phyloP scores from a whole-genome alignment of 2,329 filamentous ascomycete genomes.

The Xylariaceae sp. region DNA sequence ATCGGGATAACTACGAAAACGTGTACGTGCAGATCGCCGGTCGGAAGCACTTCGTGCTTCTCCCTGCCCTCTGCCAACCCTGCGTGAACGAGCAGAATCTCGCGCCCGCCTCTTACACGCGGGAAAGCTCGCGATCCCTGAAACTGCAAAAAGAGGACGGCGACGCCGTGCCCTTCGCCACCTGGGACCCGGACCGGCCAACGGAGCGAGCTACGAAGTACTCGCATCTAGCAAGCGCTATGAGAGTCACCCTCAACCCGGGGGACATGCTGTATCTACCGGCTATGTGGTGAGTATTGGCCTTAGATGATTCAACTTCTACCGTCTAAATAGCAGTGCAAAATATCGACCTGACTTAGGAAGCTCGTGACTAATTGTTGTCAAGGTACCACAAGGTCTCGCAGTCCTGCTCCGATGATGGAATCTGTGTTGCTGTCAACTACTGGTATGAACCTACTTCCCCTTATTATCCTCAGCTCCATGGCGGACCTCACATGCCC shows the following conservation, averaged over 20 bases:
- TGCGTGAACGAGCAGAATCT: slow-evolving; percentile 68
- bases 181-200: slow-evolving; percentile 72
- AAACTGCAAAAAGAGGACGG: slow-evolving; percentile 41
- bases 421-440: slow-evolving; percentile 77
- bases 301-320: background rate
- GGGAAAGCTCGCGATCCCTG: slow-evolving; percentile 33
- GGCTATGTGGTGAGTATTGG: slow-evolving; percentile 67
- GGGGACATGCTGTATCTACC: slow-evolving; percentile 85
- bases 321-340: background rate
- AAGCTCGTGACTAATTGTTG: slow-evolving; percentile 27
- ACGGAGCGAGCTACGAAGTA: slow-evolving; percentile 55
- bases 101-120: slow-evolving; percentile 59
- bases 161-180: slow-evolving; percentile 64
- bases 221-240: slow-evolving; percentile 60
- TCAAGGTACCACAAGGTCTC: slow-evolving; percentile 75
- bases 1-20: slow-evolving; percentile 86
- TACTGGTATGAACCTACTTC: slow-evolving; percentile 63
- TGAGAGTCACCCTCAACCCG: slow-evolving; percentile 68
- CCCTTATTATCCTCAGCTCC: background rate
- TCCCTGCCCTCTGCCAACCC: slow-evolving; percentile 71
- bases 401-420: slow-evolving; percentile 69
- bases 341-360: background rate
- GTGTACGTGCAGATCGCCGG: slow-evolving; percentile 78
- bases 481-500: too few relatives aligned
- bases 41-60: slow-evolving; percentile 72